Percentiles rank a stretch among this genome's conserved stretches.
These are phyloP conservation scores for Blastobotrys elegans DNA, from an alignment of 1,139 yeast genomes.

Conservation along the genomic window DNA sequence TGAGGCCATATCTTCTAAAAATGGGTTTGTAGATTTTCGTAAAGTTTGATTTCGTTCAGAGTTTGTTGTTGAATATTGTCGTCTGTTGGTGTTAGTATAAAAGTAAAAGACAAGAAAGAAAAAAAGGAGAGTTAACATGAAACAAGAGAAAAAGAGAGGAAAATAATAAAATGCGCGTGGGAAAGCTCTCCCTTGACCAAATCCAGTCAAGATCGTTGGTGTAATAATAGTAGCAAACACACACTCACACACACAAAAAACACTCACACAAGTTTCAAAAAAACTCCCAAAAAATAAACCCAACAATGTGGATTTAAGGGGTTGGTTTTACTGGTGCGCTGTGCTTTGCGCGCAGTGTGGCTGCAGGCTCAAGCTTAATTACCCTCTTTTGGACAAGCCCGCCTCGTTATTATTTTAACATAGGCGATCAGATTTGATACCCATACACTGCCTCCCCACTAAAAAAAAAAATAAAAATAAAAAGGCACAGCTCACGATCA, in stretches of 20 bases:
- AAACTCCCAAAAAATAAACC: too few relatives aligned
- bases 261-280: too few relatives aligned
- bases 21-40: conserved; percentile 32
- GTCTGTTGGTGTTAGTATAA: conserved; percentile 12
- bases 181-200: not conserved
- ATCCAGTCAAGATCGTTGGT: not conserved
- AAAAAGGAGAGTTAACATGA: conserved; percentile 6
- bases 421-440: too few relatives aligned
- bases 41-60: conserved; percentile 8
- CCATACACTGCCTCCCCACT: too few relatives aligned
- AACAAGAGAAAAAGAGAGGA: not conserved
- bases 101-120: not conserved
- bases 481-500: too few relatives aligned
- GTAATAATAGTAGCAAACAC: not conserved
- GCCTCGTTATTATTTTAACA: too few relatives aligned
- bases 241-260: not conserved
- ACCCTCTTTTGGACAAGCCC: too few relatives aligned
- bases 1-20: conserved; percentile 25
- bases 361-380: too few relatives aligned
- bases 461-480: too few relatives aligned
- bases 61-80: conserved; percentile 17
- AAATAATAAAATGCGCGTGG: conserved; percentile 1
- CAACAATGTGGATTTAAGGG: too few relatives aligned
- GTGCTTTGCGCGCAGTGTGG: too few relatives aligned
- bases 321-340: too few relatives aligned